Evolutionary conservation across 2,329 filamentous ascomycete genomes (phyloP), one percentile per base, ranked within the genome.

Genomic region (Trichoderma brevicompactum): DNA sequence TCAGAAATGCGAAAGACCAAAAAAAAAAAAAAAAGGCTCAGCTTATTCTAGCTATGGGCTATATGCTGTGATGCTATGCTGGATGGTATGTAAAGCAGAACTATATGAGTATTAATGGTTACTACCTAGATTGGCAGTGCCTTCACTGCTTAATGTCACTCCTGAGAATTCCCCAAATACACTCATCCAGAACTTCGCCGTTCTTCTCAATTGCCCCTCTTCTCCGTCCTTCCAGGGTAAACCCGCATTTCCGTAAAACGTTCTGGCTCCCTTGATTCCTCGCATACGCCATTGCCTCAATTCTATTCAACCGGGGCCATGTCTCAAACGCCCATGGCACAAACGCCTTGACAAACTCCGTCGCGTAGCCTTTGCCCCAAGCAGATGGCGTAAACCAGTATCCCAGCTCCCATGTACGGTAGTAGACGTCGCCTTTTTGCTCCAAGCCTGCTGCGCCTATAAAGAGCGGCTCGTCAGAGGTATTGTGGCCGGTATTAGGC

Each of bases 291-390:
- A 52, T 19, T 2, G 60, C 65, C 65, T 66, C 65, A 17, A 66
- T 46, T n/a, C 65, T 50, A 13, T 77, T 68, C 19, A 83, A 66
- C 0, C 76, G 72, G 0, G 79, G 77, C 60, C 80, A 77, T 10
- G 72, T 76, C 55, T 72, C 71, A 66, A 85, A 83, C 4, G 77
- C 74, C 80, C 82, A 85, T 19, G 68, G 70, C 19, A 73, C 70
- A 58, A 84, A 76, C 0, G 67, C 80, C 2, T 41, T 55, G 3
- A 76, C 65, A n/a, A 77, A 80, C 68, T 79, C 80, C 1, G 75
- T 79, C 56, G 75, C 77, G 61, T 81, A 76, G 1, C 83, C 83
- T 19, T 74, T 75, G 0, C 82, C 81, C 83, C 82, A 82, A 54
- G 75, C 71, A 4, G 72, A 68, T 46, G 73, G 74, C 1, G 74